Percentiles rank a stretch among this genome's conserved stretches.
phyloP scores from a whole-genome alignment of 257 asterid species.

The Penstemon barbatus region DNA sequence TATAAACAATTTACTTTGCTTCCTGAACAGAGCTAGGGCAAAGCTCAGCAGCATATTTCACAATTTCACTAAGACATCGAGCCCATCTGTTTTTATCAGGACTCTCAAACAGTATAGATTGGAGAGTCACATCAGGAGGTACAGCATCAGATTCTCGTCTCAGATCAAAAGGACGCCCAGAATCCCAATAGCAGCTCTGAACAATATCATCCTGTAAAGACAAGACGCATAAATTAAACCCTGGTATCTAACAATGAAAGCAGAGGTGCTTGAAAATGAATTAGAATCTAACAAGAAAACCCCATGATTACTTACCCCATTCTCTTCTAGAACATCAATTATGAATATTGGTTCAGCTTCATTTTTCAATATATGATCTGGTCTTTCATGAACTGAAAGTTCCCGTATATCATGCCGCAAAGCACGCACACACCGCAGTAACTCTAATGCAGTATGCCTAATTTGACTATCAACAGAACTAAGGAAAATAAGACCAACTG shows the following conservation, averaged over 20 bases:
- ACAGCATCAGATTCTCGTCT: slow-evolving; percentile 93
- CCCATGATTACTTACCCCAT: slow-evolving; percentile 67
- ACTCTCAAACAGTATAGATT: slow-evolving; percentile 90
- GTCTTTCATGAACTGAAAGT: slow-evolving; percentile 56
- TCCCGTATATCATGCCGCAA: slow-evolving; percentile 83
- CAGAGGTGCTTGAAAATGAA: slow-evolving; percentile 23
- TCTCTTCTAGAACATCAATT: slow-evolving; percentile 97
- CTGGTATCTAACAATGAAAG: slow-evolving; percentile 7
- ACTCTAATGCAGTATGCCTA: slow-evolving; percentile 96
- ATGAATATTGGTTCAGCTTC: slow-evolving; percentile 95
- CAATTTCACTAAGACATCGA: slow-evolving; percentile 92
- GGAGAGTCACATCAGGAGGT: slow-evolving; percentile 92
- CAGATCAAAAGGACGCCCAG: slow-evolving; percentile 90
- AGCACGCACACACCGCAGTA: slow-evolving; percentile 92
- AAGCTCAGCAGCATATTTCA: slow-evolving; percentile 87
- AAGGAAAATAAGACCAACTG: slow-evolving; percentile 96
- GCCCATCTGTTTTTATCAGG: slow-evolving; percentile 99
- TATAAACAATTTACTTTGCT: slow-evolving; percentile 66
- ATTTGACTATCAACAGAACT: slow-evolving; percentile 98
- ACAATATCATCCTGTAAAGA: slow-evolving; percentile 90
- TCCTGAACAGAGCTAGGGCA: slow-evolving; percentile 95
- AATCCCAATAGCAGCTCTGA: slow-evolving; percentile 98
- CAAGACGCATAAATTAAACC: slow-evolving; percentile 25
- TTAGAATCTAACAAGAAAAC: slow-evolving; percentile 23
- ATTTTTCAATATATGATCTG: slow-evolving; percentile 56